Percentiles rank a stretch among this genome's conserved stretches.
Conservation (phyloP, 805 yeast genomes). For the Starmera pachycereana region DNA sequence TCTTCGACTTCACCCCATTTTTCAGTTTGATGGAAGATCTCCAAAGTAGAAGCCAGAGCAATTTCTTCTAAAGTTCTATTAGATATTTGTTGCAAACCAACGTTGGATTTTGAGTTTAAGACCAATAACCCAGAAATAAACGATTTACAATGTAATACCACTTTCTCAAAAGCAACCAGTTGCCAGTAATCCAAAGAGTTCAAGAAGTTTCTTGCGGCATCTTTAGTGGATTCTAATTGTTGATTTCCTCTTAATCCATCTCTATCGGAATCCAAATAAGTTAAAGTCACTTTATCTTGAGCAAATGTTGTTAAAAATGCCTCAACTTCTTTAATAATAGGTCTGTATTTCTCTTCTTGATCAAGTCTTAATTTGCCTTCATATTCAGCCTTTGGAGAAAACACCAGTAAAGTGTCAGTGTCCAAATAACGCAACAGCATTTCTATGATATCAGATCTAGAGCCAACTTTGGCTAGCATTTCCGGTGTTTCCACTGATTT, state of each 20-base stretch:
- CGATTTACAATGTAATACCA: slow-evolving; percentile 80
- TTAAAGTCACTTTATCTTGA: slow-evolving; percentile 31
- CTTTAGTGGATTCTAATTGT: slow-evolving; percentile 51
- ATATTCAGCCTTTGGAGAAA: slow-evolving; percentile 72
- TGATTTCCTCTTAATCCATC: slow-evolving; percentile 75
- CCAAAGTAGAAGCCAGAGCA: slow-evolving; percentile 70
- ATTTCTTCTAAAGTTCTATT: slow-evolving; percentile 53
- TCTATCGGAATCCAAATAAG: slow-evolving; percentile 66
- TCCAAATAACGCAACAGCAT: slow-evolving; percentile 75
- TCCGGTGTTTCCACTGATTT: slow-evolving; percentile 35
- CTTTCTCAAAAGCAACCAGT: slow-evolving; percentile 80
- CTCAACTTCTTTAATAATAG: slow-evolving; percentile 62
- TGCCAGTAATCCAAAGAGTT: slow-evolving; percentile 59
- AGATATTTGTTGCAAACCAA: slow-evolving; percentile 35
- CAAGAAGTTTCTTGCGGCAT: slow-evolving; percentile 58
- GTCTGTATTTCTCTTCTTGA: slow-evolving; percentile 73
- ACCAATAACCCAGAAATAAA: slow-evolving; percentile 72
- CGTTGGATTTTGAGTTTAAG: slow-evolving; percentile 32
- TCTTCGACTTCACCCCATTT: slow-evolving; percentile 99
- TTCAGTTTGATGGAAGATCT: slow-evolving; percentile 73
- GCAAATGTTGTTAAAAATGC: slow-evolving; percentile 31
- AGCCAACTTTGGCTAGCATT: slow-evolving; percentile 50
- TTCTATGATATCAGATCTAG: slow-evolving; percentile 41
- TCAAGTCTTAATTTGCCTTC: slow-evolving; percentile 71
- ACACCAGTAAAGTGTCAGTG: slow-evolving; percentile 86